Evolutionary conservation across 805 yeast genomes (phyloP).

Genomic region (Nakazawaea siamensis): DNA sequence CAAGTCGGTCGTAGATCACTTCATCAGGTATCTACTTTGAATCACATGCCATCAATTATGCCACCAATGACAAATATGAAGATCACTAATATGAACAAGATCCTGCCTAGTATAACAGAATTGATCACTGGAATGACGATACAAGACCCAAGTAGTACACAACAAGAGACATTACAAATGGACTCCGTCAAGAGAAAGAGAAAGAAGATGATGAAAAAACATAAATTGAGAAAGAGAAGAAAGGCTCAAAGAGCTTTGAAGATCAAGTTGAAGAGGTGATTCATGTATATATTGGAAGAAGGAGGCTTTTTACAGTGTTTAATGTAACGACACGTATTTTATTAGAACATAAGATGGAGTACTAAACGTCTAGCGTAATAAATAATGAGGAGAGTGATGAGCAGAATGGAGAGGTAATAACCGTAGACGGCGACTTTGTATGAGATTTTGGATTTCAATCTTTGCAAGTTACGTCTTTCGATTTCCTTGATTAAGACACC

Average conservation of each 20-base stretch:
- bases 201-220: conserved; percentile 94
- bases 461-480: conserved; percentile 53
- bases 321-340: no score
- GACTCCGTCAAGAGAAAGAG: conserved; percentile 80
- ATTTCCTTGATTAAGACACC: conserved; percentile 55
- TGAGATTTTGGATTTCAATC: conserved; percentile 45
- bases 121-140: neutral
- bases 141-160: neutral
- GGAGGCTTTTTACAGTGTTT: neutral
- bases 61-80: no score
- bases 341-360: conserved; percentile 11
- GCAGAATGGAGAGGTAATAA: conserved; percentile 31
- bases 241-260: conserved; percentile 80
- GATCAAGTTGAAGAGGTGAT: conserved; percentile 49
- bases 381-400: conserved; percentile 25
- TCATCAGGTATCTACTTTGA: no score
- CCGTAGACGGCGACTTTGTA: conserved; percentile 47
- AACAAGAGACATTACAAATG: conserved; percentile 24
- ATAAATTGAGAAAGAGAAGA: conserved; percentile 95
- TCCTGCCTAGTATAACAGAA: neutral
- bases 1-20: no score
- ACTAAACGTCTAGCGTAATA: conserved; percentile 27
- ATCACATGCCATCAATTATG: no score
- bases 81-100: no score
- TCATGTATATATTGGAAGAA: neutral